Percentiles rank a stretch among this genome's conserved stretches.
phyloP scores from a whole-genome alignment of 768 basidiomycete species.

The Trichaptum fuscoviolaceum region DNA sequence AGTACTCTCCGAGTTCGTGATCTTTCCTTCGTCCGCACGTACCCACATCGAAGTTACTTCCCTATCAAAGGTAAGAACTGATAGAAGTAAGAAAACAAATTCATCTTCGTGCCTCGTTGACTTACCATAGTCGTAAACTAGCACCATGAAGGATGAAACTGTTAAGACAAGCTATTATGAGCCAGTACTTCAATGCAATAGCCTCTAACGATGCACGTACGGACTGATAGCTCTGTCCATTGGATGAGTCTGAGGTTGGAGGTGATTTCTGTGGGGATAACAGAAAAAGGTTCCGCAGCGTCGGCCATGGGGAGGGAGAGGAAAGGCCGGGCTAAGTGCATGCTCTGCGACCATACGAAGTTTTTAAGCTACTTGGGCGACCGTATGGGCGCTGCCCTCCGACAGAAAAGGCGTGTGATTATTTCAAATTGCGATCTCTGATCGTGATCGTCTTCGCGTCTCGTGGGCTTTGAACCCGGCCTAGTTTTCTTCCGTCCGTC shows the following conservation, averaged over 20 bases:
- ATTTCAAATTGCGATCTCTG: not conserved
- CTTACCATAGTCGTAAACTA: slow-evolving; percentile 1
- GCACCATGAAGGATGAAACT: not conserved
- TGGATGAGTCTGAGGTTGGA: not conserved
- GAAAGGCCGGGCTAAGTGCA: not conserved
- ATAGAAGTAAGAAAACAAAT: too few relatives aligned
- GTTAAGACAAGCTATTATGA: not conserved
- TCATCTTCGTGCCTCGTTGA: too few relatives aligned
- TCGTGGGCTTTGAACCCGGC: not conserved
- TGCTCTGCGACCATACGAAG: not conserved
- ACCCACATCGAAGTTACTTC: not conserved
- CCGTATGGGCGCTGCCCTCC: not conserved
- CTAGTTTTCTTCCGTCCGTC: not conserved
- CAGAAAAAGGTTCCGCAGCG: not conserved
- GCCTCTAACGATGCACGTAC: not conserved
- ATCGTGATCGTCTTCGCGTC: not conserved
- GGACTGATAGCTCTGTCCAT: not conserved
- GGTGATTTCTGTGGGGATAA: not conserved
- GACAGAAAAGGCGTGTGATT: not conserved
- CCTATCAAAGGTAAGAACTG: not conserved
- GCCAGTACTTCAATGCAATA: not conserved
- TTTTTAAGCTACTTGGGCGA: not conserved
- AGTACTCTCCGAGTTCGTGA: not conserved
- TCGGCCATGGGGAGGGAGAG: not conserved
- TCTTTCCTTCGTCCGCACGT: not conserved